These are phyloP conservation scores for Aspergillus leporis DNA, from an alignment of 495 filamentous ascomycete genomes.

Conservation along the genomic window DNA sequence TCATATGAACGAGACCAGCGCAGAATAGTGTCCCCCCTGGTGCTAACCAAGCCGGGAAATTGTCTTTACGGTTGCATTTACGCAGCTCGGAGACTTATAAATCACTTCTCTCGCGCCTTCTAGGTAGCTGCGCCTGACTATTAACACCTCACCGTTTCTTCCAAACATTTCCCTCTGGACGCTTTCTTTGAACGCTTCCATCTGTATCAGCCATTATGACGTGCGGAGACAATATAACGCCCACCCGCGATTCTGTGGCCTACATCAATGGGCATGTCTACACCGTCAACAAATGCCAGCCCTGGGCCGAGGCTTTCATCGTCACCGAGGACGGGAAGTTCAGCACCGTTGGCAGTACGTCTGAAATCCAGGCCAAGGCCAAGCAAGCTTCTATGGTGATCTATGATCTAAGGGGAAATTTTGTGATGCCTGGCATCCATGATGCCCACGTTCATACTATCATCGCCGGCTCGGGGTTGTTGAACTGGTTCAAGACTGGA, in stretches of 20 bases:
- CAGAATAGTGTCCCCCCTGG: too few relatives aligned
- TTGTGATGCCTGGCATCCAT: conserved; percentile 13
- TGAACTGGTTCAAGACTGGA: conserved; percentile 1
- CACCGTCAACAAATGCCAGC: background rate
- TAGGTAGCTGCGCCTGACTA: too few relatives aligned
- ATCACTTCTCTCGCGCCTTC: too few relatives aligned
- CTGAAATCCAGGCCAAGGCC: background rate
- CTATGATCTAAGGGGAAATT: background rate
- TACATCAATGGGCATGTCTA: conserved; percentile 5
- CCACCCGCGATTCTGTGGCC: background rate
- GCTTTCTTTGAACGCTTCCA: too few relatives aligned
- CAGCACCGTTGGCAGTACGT: background rate
- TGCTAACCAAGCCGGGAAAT: too few relatives aligned
- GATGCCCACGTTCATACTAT: conserved; percentile 8
- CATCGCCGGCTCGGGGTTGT: background rate
- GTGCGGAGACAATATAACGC: too few relatives aligned
- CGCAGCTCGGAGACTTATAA: too few relatives aligned
- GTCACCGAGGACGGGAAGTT: background rate
- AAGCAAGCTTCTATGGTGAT: background rate
- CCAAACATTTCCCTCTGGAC: too few relatives aligned
- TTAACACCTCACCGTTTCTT: too few relatives aligned
- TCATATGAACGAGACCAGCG: too few relatives aligned
- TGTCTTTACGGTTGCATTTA: too few relatives aligned
- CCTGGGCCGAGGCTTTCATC: conserved; percentile 6
- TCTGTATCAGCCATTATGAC: too few relatives aligned